A percentile compares a stretch with the other conserved stretches of the same genome.
These are phyloP conservation scores for Colletotrichum gloeosporioides DNA, from an alignment of 2,329 filamentous ascomycete genomes.

Conservation along the genomic window DNA sequence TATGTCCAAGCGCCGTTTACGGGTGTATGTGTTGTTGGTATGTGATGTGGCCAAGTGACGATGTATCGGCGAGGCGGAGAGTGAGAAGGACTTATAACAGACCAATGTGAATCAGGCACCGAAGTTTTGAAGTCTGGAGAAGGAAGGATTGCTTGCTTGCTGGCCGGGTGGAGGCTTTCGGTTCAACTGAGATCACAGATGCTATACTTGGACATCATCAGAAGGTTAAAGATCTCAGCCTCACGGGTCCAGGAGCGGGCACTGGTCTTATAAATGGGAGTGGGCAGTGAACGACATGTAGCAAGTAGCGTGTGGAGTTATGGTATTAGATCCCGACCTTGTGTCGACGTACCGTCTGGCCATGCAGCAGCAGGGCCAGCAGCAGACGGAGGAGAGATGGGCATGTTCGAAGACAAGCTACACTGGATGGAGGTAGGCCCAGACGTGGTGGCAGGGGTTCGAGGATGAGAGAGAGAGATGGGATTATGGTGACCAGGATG, in stretches of 20 bases:
- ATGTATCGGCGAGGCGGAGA: constrained; percentile 1
- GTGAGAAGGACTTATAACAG: constrained; percentile 18
- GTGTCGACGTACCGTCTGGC: constrained; percentile 11
- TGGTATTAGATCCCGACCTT: constrained; percentile 6
- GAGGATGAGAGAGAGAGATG: constrained; percentile 8
- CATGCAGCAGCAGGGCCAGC: background rate
- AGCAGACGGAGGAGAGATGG: constrained; percentile 6
- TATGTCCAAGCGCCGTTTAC: constrained; percentile 9
- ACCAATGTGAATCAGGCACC: constrained; percentile 16
- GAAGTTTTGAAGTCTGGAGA: constrained; percentile 6
- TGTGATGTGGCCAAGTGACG: constrained; percentile 14
- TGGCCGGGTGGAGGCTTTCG: constrained; percentile 18
- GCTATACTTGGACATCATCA: constrained; percentile 26
- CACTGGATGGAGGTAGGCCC: constrained; percentile 19
- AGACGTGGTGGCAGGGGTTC: constrained; percentile 16
- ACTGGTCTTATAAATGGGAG: constrained; percentile 24
- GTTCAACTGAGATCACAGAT: constrained; percentile 21
- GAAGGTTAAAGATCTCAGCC: constrained; percentile 25
- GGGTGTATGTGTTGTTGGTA: background rate
- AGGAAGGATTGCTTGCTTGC: constrained; percentile 21
- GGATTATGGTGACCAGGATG: constrained; percentile 11
- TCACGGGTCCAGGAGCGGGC: constrained; percentile 23
- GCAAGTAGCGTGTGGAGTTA: constrained; percentile 11
- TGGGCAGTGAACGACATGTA: constrained; percentile 20
- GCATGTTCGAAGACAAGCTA: constrained; percentile 20